A percentile compares a stretch with the other conserved stretches of the same genome.
These are phyloP conservation scores for Scheffersomyces stambukii DNA, from an alignment of 1,139 yeast species.

Conservation along the genomic window DNA sequence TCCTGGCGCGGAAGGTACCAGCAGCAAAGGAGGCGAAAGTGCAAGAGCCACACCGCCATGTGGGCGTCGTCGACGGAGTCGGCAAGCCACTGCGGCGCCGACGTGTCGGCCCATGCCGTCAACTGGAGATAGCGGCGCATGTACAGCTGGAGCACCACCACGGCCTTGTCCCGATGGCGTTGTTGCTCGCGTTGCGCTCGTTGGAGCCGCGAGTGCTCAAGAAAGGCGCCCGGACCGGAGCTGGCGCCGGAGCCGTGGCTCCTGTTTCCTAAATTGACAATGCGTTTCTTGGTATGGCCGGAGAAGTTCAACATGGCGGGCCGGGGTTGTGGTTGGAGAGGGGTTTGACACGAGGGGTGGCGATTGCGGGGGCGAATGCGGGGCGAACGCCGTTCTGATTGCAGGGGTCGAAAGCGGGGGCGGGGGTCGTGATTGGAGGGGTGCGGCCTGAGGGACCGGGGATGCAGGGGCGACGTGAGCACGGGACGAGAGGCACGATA, in stretches of 20 bases:
- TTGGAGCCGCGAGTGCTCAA: constrained; percentile 62
- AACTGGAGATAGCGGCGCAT: constrained; percentile 36
- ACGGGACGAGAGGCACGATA: no score
- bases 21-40: constrained; percentile 11
- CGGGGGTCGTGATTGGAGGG: no score
- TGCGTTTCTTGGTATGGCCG: constrained; percentile 59
- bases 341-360: no score
- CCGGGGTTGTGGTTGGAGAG: no score
- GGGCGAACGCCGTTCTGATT: no score
- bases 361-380: no score
- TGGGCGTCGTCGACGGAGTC: constrained; percentile 1
- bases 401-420: no score
- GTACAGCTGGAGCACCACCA: constrained; percentile 45
- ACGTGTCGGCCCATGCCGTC: constrained; percentile 7
- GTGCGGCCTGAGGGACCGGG: no score
- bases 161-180: constrained; percentile 48
- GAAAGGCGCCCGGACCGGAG: constrained; percentile 15
- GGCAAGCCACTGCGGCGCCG: constrained; percentile 7
- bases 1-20: constrained; percentile 11
- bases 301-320: constrained; percentile 55
- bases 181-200: constrained; percentile 61
- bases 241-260: constrained; percentile 18
- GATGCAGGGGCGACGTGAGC: no score
- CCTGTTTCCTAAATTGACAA: constrained; percentile 70
- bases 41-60: constrained; percentile 8